These are phyloP conservation scores for Macroventuria anomochaeta DNA, from an alignment of 2,329 filamentous ascomycete species.

Conservation along the genomic window DNA sequence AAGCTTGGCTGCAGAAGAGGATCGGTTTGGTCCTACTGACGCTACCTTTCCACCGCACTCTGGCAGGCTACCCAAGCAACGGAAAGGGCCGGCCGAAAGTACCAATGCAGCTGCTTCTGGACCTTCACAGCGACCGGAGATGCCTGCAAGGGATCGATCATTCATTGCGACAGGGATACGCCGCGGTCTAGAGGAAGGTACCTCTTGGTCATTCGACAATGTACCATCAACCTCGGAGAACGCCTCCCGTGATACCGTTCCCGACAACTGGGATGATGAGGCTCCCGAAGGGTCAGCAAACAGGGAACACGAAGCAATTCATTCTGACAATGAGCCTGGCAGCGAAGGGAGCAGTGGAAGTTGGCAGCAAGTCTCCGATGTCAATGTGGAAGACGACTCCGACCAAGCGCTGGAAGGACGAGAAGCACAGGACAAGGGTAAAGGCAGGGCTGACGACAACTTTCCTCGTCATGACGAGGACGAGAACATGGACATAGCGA, in stretches of 20 bases:
- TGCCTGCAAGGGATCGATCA: constrained; percentile 55
- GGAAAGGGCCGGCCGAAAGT: constrained; percentile 2
- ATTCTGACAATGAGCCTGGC: constrained; percentile 37
- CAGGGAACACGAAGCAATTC: constrained; percentile 8
- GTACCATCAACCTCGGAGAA: constrained; percentile 21
- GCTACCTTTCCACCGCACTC: constrained; percentile 18
- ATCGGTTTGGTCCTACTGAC: constrained; percentile 10
- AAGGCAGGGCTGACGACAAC: constrained; percentile 29
- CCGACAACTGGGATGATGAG: constrained; percentile 40
- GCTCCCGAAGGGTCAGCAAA: constrained; percentile 9
- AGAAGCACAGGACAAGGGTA: constrained; percentile 34
- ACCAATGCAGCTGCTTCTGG: constrained; percentile 17
- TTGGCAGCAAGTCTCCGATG: constrained; percentile 49
- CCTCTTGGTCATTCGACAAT: constrained; percentile 42
- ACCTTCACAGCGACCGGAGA: constrained; percentile 49
- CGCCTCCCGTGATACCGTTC: constrained; percentile 12
- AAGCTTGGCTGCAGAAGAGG: constrained; percentile 8
- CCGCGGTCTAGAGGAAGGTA: constrained; percentile 54
- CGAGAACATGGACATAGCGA: not conserved
- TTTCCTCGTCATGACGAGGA: not conserved
- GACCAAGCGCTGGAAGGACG: constrained; percentile 37
- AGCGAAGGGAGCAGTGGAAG: constrained; percentile 50
- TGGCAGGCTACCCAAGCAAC: constrained; percentile 21
- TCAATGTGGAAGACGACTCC: constrained; percentile 34
- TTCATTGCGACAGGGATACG: constrained; percentile 57